Conservation (phyloP, 345 rosid species). For the Raphanus sativus region DNA sequence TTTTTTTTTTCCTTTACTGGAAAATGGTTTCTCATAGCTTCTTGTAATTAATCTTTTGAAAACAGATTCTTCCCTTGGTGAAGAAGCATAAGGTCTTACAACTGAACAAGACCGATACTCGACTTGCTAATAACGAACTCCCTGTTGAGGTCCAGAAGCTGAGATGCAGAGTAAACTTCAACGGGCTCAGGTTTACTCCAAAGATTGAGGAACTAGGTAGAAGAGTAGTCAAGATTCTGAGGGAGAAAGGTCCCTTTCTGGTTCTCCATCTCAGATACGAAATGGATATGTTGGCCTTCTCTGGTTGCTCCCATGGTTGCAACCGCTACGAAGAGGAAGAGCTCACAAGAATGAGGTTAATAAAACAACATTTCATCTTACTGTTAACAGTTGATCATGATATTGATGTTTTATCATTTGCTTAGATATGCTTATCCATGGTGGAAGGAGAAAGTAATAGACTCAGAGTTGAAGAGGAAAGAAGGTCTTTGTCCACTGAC, state of each 20-base stretch:
- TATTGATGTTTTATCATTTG: background rate
- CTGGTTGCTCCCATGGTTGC: conserved; percentile 96
- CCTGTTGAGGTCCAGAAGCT: conserved; percentile 84
- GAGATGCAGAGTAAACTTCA: conserved; percentile 88
- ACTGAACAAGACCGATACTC: conserved; percentile 85
- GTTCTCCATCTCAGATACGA: conserved; percentile 96
- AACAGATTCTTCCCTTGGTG: conserved; percentile 91
- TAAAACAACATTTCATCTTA: background rate
- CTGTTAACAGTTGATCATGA: background rate
- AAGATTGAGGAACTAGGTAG: conserved; percentile 92
- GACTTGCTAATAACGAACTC: conserved; percentile 82
- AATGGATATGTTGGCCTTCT: conserved; percentile 99
- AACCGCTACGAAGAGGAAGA: conserved; percentile 86
- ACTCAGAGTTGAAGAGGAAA: conserved; percentile 76
- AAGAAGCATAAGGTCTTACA: conserved; percentile 82
- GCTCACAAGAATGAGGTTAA: conserved; percentile 89
- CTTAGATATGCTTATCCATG: conserved; percentile 90
- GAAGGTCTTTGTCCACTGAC: conserved; percentile 89
- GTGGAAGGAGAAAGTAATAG: conserved; percentile 91
- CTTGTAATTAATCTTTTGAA: background rate
- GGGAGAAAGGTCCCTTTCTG: conserved; percentile 82
- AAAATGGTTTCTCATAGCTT: conserved; percentile 15
- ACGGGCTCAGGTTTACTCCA: conserved; percentile 82
- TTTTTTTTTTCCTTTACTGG: no score
- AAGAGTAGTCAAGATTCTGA: conserved; percentile 71